Evolutionary conservation across 78 protist species (phyloP).

Genomic region (Isochrysis galbana): DNA sequence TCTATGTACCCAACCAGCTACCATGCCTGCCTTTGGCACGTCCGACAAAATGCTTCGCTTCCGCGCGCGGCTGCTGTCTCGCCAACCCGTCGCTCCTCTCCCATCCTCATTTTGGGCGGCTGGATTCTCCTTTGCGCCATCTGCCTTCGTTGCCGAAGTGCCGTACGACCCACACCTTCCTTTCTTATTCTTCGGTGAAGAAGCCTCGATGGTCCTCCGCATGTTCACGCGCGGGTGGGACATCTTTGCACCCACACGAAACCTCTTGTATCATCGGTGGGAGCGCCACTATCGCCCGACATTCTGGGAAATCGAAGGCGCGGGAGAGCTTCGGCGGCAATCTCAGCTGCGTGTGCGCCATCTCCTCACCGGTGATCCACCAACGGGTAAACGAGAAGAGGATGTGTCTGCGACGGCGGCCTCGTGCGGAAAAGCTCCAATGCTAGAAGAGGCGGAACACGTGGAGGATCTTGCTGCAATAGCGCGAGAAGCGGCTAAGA

Average conservation of each 20-base stretch:
- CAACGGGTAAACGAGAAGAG: not conserved
- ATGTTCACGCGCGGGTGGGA: conserved; percentile 59
- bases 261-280: conserved; percentile 59
- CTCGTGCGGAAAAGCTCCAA: not conserved
- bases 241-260: conserved; percentile 52
- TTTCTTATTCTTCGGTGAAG: conserved; percentile 66
- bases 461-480: too few relatives aligned
- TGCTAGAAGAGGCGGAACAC: too few relatives aligned
- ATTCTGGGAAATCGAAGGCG: conserved; percentile 52
- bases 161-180: conserved; percentile 67
- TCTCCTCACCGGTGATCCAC: not conserved
- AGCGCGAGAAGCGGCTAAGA: not conserved
- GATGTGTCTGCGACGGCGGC: not conserved
- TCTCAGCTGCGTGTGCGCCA: not conserved
- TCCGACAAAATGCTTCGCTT: conserved; percentile 53
- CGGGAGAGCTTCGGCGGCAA: not conserved
- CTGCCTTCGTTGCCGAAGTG: not conserved
- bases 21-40: not conserved
- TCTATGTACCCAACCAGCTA: not conserved
- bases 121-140: conserved; percentile 58
- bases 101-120: conserved; percentile 57
- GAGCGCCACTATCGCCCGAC: conserved; percentile 34
- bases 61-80: conserved; percentile 29
- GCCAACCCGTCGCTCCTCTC: not conserved
- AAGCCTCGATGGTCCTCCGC: conserved; percentile 44